Base-by-base conservation (phyloP, 805 yeast genomes). In the Priceomyces castillae region DNA sequence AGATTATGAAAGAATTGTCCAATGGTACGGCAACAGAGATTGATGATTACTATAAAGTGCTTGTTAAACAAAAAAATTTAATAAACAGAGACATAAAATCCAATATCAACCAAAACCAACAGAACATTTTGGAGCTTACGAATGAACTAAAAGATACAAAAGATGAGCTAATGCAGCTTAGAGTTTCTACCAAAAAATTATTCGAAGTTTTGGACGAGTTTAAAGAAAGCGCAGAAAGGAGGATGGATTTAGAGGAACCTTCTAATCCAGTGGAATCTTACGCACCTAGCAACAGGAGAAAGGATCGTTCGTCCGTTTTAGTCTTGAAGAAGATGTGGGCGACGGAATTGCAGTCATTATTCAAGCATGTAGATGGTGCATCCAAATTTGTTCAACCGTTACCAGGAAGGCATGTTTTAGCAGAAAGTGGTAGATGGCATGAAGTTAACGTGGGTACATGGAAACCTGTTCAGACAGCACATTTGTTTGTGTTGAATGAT, bases 291-390 rank as follows among this genome's bases (percentile, higher is more conserved):
- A 20, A 15, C 25, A 40, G 22, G 39, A 46, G 70, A 31, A 64
- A 72, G 41, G 89, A 85, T 58, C 70, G 95, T 34, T 80, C 83
- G 47, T 81, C 90, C 42, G 80, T 89, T 40, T 54, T 84, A 41
- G 78, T 86, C 42, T 66, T 90, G 40, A 92, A 87, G 59, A 82
- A 82, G 53, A 78, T 86, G 71, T 89, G 97, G 96, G 85, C 82
- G 12, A 71, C 73, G 34, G 89, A 86, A 56, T 68, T 90, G 56
- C 78, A 77, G 42, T 74, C 79, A 7, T 65, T 90, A 40, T 89
- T 84, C 61, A 81, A 81, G 52, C 88, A 85, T 49, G 95, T 90
- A 12, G 96, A 90, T 50, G 95, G 96, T n/a, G 90, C 95, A 1
- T 90, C 86, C 53, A 86, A 86, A 55, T 79, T 76, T 46, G 71